Conservation (phyloP, 2,329 filamentous ascomycete genomes). For the Cryphonectria japonica region DNA sequence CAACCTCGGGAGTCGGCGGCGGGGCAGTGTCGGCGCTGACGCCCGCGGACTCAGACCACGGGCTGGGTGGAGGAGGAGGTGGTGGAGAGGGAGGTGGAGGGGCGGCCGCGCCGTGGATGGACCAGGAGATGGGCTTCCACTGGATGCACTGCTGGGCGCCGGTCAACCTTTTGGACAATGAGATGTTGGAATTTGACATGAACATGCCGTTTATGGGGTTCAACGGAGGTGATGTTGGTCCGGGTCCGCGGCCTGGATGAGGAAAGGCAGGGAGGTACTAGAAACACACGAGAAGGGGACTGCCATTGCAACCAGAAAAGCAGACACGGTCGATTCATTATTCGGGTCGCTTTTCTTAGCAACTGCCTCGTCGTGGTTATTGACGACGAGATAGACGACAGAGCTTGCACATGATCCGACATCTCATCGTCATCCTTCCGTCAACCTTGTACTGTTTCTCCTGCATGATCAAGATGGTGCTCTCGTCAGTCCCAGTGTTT, state of each 20-base stretch:
- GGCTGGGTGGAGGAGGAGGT: background rate
- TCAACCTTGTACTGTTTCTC: too few species aligned
- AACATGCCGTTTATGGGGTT: constrained; percentile 32
- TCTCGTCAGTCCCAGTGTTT: too few species aligned
- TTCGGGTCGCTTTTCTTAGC: background rate
- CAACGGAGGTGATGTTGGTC: constrained; percentile 18
- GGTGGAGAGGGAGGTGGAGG: background rate
- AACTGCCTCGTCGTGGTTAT: background rate
- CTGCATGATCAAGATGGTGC: too few species aligned
- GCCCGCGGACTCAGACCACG: background rate
- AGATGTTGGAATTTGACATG: constrained; percentile 33
- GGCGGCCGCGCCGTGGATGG: constrained; percentile 12
- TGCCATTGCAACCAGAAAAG: background rate
- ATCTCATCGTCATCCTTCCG: too few species aligned
- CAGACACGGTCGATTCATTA: background rate
- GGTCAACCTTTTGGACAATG: constrained; percentile 34
- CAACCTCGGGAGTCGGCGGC: background rate
- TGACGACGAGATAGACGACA: background rate
- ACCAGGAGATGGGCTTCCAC: constrained; percentile 30
- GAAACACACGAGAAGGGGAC: too few species aligned
- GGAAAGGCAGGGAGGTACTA: background rate
- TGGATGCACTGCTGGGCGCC: constrained; percentile 35
- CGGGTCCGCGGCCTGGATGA: constrained; percentile 2
- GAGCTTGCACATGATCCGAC: background rate
- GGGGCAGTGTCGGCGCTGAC: background rate